These are phyloP conservation scores for Oryza brachyantha DNA, from an alignment of 176 grass and related monocot genomes.

Conservation along the genomic window DNA sequence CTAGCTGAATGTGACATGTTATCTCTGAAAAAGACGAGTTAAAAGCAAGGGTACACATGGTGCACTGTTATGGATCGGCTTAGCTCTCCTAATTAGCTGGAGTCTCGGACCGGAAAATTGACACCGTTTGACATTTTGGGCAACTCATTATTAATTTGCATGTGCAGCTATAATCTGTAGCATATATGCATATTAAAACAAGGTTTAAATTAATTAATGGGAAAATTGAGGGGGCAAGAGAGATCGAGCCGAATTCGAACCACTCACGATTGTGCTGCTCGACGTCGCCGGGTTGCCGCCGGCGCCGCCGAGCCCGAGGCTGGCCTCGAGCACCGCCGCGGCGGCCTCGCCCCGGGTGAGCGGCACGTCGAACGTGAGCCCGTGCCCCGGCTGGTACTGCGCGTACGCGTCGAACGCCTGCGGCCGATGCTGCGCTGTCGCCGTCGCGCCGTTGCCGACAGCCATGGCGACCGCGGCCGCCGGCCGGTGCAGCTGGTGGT, in stretches of 20 bases:
- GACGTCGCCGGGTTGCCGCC: slow-evolving; percentile 25
- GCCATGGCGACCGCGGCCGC: slow-evolving; percentile 10
- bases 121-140: neutral
- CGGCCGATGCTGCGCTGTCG: slow-evolving; percentile 19
- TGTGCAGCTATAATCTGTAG: neutral
- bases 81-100: neutral
- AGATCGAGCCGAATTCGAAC: slow-evolving; percentile 22
- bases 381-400: slow-evolving; percentile 44
- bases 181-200: neutral
- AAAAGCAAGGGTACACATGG: neutral
- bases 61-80: neutral
- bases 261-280: slow-evolving; percentile 50
- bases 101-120: slow-evolving; percentile 19
- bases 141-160: neutral
- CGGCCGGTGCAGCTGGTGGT: slow-evolving; percentile 41
- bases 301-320: slow-evolving; percentile 38
- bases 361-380: slow-evolving; percentile 46
- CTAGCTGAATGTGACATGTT: neutral
- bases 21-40: neutral
- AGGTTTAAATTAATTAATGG: neutral
- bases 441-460: slow-evolving; percentile 33
- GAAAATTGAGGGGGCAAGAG: neutral
- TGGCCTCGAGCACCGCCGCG: slow-evolving; percentile 26
- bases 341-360: slow-evolving; percentile 36
- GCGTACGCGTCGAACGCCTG: slow-evolving; percentile 47